These are phyloP conservation scores for Ophidiomyces ophidiicola DNA, from an alignment of 2,329 filamentous ascomycete species.

Conservation along the genomic window DNA sequence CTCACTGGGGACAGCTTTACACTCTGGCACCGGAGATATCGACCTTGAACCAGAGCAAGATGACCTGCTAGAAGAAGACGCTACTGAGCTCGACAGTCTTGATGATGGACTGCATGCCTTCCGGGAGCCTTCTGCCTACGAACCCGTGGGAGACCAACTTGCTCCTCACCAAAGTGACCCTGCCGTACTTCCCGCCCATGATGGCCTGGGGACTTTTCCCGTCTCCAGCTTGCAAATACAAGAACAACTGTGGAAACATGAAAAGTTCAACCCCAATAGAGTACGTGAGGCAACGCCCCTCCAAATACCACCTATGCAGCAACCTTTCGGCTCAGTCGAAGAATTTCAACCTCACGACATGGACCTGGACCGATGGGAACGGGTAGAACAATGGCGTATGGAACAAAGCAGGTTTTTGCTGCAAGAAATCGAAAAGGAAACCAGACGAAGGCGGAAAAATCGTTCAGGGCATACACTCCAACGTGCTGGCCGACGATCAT, in stretches of 20 bases:
- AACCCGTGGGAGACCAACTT: conserved; percentile 12
- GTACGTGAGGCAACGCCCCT: conserved; percentile 37
- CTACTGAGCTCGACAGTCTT: conserved; percentile 80
- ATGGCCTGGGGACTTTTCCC: conserved; percentile 77
- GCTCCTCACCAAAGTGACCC: conserved; percentile 41
- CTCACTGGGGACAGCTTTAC: conserved; percentile 48
- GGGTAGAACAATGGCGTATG: conserved; percentile 84
- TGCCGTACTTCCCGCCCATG: conserved; percentile 76
- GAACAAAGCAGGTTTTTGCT: conserved; percentile 79
- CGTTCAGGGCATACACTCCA: conserved; percentile 3
- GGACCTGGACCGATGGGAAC: conserved; percentile 61
- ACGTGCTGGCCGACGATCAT: not conserved
- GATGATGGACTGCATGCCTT: conserved; percentile 88
- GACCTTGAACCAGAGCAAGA: conserved; percentile 45
- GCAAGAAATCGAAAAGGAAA: conserved; percentile 82
- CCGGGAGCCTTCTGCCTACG: conserved; percentile 43
- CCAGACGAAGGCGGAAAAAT: conserved; percentile 49
- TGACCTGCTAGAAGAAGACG: conserved; percentile 42
- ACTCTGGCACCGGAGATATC: conserved; percentile 33
- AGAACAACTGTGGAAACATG: conserved; percentile 80
- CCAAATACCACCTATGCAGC: conserved; percentile 46
- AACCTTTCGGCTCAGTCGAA: conserved; percentile 44
- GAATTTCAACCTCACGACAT: conserved; percentile 46
- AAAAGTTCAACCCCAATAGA: conserved; percentile 65
- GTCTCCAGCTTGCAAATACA: conserved; percentile 54